phyloP scores from a whole-genome alignment of 2,329 filamentous ascomycete species.

The Exutisphaerella laricina region DNA sequence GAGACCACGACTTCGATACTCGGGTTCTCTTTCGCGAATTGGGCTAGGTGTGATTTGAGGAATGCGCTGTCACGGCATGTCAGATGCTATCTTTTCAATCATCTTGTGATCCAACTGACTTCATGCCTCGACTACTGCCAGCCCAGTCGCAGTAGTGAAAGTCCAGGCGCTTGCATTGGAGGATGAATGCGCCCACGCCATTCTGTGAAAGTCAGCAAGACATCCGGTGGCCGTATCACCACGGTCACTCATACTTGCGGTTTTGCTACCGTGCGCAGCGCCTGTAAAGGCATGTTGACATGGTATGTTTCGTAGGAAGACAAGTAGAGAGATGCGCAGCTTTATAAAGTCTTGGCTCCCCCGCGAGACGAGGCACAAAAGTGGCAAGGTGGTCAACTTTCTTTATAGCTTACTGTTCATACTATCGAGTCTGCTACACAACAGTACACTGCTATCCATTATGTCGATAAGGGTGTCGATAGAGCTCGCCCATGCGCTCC shows the following conservation, averaged over 20 bases:
- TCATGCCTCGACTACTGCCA: conserved; percentile 91
- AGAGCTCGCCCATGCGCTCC: too few relatives aligned
- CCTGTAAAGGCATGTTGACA: conserved; percentile 43
- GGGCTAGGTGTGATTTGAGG: conserved; percentile 67
- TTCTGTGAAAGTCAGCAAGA: too few relatives aligned
- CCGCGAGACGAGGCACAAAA: too few relatives aligned
- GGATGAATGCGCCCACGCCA: conserved; percentile 91
- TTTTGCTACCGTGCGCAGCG: conserved; percentile 50
- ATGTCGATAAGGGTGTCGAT: too few relatives aligned
- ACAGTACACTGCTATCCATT: too few relatives aligned
- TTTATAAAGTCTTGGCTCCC: too few relatives aligned
- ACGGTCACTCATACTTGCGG: conserved; percentile 51
- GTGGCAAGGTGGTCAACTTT: too few relatives aligned
- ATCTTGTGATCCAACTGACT: conserved; percentile 52
- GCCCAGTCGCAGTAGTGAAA: conserved; percentile 98
- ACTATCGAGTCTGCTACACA: too few relatives aligned
- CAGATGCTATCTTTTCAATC: background rate
- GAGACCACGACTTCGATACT: conserved; percentile 89
- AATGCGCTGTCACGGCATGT: conserved; percentile 56
- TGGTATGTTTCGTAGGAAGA: too few relatives aligned
- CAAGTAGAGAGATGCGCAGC: too few relatives aligned
- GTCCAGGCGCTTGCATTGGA: conserved; percentile 93
- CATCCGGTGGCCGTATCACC: too few relatives aligned
- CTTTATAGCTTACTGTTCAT: too few relatives aligned
- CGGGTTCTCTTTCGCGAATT: conserved; percentile 76